Evolutionary conservation across 495 filamentous ascomycete species (phyloP), one percentile per base, ranked within the genome.

Genomic region (Amorphotheca resinae): DNA sequence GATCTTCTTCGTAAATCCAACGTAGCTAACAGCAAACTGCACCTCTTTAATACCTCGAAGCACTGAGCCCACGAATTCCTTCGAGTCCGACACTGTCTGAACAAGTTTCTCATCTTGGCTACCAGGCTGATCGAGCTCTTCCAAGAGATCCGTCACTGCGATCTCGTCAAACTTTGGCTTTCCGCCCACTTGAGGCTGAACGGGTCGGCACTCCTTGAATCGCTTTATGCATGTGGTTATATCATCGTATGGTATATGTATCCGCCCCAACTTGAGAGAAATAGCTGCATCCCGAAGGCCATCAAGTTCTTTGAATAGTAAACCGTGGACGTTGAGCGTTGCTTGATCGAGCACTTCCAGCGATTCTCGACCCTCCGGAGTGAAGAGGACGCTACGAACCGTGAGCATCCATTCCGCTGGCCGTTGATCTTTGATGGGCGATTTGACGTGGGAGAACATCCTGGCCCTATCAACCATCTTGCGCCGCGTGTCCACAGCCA

Each of bases 371-470:
- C 87, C 87, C 37, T 93, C 79, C 1, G 84, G 77, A 0, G 82
- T 84, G 44, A 98, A 93, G 2, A 95, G 66, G 34, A 96, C 72
- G 58, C 87, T 93, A 41, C 84, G 78, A 30, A 86, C 60, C 6
- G 79, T 84, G 54, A 91, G 70, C 45, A 93, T 87, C 91, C 93
- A 96, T 64, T 99, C 93, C 1, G 87, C 87, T 20, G 91, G 89
- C 16, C 75, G 71, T 52, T 89, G 79, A 38, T 82, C 75, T 18
- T 72, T 70, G 37, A 75, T 72, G 42, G 82, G 70, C 45, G 76
- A 80, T 56, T 79, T 77, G 37, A 66, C 58, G 57, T 86, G 87
- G 48, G 86, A 79, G 63, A 95, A 96, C 48, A 96, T 76, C 48
- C 87, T 80, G 38, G 84, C 87, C 49, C 86, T 73, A 54, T 96